These are phyloP conservation scores for Nemania sp. DNA, from an alignment of 2,329 filamentous ascomycete genomes.

Conservation along the genomic window DNA sequence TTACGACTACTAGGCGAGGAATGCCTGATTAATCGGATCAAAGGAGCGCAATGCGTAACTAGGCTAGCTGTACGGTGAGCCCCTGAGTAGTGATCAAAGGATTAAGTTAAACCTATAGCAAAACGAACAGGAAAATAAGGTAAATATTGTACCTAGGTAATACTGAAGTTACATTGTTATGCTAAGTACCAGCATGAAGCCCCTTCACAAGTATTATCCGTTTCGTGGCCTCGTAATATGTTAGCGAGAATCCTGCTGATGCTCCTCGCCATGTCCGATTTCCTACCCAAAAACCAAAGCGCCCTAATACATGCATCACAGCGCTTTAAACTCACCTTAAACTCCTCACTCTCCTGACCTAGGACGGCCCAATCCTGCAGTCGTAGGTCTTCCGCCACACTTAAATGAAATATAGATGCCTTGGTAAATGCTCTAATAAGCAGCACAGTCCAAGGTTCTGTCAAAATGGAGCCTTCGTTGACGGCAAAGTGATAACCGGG, in stretches of 20 bases:
- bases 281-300: slow-evolving; percentile 66
- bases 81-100: too few relatives aligned
- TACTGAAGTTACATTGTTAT: not conserved
- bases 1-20: too few relatives aligned
- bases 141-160: not conserved
- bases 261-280: slow-evolving; percentile 59
- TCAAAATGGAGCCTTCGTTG: slow-evolving; percentile 66
- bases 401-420: slow-evolving; percentile 56
- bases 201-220: not conserved
- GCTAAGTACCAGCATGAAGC: not conserved
- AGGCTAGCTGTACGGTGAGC: too few relatives aligned
- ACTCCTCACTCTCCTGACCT: slow-evolving; percentile 37
- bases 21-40: too few relatives aligned
- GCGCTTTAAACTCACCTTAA: slow-evolving; percentile 50
- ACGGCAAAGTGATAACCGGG: slow-evolving; percentile 65
- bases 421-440: slow-evolving; percentile 63
- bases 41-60: too few relatives aligned
- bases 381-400: slow-evolving; percentile 48
- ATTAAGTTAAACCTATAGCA: too few relatives aligned
- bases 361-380: slow-evolving; percentile 44
- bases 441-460: slow-evolving; percentile 69
- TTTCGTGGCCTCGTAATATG: slow-evolving; percentile 5
- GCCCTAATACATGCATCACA: slow-evolving; percentile 64
- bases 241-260: slow-evolving; percentile 6
- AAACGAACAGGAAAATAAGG: too few relatives aligned